phyloP scores from a whole-genome alignment of 202 grass and related monocot genomes.

The Bolboschoenoplectus hybrid region DNA sequence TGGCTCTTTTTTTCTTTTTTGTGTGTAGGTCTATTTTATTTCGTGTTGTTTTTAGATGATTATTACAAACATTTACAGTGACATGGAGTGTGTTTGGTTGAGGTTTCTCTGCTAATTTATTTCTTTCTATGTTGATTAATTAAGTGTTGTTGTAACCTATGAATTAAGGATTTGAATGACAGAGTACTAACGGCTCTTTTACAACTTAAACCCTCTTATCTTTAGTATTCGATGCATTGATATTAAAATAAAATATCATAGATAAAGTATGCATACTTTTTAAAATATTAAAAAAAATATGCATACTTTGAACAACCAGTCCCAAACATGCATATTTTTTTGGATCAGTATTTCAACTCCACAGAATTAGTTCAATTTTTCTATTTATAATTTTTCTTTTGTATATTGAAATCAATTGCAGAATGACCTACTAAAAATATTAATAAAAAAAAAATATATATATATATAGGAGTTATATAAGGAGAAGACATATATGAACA shows the following conservation, averaged over 20 bases:
- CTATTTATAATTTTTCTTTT: too few species aligned
- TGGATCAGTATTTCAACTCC: too few species aligned
- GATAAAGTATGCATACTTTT: not conserved
- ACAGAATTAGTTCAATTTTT: too few species aligned
- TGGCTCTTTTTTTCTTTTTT: not conserved
- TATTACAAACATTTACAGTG: not conserved
- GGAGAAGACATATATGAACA: too few species aligned
- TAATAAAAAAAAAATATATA: too few species aligned
- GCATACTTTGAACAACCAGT: not conserved
- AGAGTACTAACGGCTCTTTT: not conserved
- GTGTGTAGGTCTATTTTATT: not conserved
- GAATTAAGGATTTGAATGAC: not conserved
- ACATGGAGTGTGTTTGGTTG: conserved; percentile 4
- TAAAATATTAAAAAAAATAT: not conserved
- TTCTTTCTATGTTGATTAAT: not conserved
- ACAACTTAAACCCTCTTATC: not conserved
- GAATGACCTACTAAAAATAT: too few species aligned
- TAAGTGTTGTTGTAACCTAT: conserved; percentile 11
- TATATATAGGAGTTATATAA: too few species aligned
- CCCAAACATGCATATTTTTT: not conserved
- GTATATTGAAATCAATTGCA: too few species aligned
- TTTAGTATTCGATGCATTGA: not conserved
- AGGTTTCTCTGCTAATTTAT: conserved; percentile 10
- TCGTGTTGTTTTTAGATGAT: not conserved
- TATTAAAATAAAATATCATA: not conserved